Evolutionary conservation across 1,284 basidiomycete genomes (phyloP).

Genomic region (Amylostereum chailletii): DNA sequence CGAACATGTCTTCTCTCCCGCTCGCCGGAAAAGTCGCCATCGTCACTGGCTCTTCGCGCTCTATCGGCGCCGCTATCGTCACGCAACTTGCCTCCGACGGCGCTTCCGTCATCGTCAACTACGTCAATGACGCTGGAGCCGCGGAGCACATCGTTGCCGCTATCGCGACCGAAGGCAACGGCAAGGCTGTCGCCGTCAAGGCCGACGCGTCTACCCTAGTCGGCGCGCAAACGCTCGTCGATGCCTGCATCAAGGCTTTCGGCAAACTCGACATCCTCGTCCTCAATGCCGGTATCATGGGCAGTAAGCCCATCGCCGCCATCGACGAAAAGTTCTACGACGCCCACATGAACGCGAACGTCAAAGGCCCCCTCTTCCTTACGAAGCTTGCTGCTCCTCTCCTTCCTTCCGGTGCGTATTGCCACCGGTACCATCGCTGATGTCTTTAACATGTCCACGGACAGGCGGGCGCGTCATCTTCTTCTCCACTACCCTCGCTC

Average conservation of each 20-base stretch:
- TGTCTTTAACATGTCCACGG: conserved; percentile 4
- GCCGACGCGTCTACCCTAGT: conserved; percentile 39
- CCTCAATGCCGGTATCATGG: conserved; percentile 47
- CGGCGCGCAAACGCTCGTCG: conserved; percentile 34
- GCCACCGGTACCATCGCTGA: not conserved
- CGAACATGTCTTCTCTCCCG: conserved; percentile 1
- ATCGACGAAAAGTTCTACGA: conserved; percentile 43
- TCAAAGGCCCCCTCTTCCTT: conserved; percentile 50
- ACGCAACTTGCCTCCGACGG: conserved; percentile 42
- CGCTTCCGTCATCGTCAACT: conserved; percentile 52
- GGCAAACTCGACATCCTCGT: conserved; percentile 48
- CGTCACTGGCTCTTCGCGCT: conserved; percentile 51
- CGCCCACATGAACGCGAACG: conserved; percentile 40
- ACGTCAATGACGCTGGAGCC: conserved; percentile 24
- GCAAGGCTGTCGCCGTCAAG: conserved; percentile 41
- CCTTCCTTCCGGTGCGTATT: conserved; percentile 32
- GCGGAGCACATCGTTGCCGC: conserved; percentile 36
- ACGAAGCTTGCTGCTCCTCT: conserved; percentile 35
- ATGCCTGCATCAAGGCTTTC: conserved; percentile 36
- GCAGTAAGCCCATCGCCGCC: conserved; percentile 32
- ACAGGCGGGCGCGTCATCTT: conserved; percentile 44
- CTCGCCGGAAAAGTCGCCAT: conserved; percentile 40
- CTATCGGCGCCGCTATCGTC: conserved; percentile 49
- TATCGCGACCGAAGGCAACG: conserved; percentile 33
- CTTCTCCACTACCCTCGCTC: conserved; percentile 37